Base-by-base conservation (phyloP, 805 yeast genomes). In the Ogataea methylovora region DNA sequence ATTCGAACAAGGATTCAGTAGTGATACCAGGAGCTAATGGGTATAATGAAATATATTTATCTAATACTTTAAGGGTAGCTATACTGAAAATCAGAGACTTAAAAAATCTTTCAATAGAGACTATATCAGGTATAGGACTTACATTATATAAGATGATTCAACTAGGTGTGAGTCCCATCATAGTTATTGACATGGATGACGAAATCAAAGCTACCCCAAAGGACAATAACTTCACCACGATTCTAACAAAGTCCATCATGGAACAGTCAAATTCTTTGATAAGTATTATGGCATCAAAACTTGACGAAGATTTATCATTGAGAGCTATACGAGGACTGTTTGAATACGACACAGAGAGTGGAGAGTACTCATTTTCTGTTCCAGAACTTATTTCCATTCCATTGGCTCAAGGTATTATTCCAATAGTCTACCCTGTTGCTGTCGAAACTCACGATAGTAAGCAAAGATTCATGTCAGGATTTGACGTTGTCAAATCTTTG, bases 111-210 rank as follows among this genome's bases (percentile, higher is more conserved):
- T 33, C 57, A 7, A 37, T 37, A 2, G 49, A 52, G 2, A 51
- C 54, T 4, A 51, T 73, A 50, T 41, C 41, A 14, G 76, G 77
- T 1, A 69, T 82, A 12, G 73, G 77, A 3, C 65, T 67, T 25
- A 78, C 85, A 0, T 54, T 82, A 33, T 59, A 65, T 21, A 60
- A 80, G 35, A 60, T 81, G 49, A 59, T 66, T 11, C 65, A 69
- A 34, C 56, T 83, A 12, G 97, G 97, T 0, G 73, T 83, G 1
- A 73, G 81, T 11, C 94, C 95, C 0, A 59, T 87, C 0, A 65
- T 85, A 24, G 60, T 85, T 2, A 46, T 83, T 20, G 87, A 79
- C 31, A 57, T 61, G 10, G 54, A 53, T 15, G 44, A 48, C 15
- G 43, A 42, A 12, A 8, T 37, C 2, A 19, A 18, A 5, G 21